Base-by-base conservation (phyloP, 176 grass and related monocot genomes). In the Musa troglodytarum region DNA sequence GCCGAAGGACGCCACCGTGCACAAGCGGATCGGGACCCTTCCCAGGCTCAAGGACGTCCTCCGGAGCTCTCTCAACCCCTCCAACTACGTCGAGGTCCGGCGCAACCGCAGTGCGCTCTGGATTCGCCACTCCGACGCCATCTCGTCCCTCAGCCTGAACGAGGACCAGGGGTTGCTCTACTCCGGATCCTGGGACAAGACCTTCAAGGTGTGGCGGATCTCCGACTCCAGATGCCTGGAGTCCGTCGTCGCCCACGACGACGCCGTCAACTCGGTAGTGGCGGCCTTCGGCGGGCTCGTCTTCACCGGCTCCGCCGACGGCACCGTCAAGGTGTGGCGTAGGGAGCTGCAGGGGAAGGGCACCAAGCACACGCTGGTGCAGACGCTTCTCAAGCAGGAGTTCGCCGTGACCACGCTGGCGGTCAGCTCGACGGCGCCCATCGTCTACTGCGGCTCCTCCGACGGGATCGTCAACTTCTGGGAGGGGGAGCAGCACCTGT, bases 131-230 rank as follows among this genome's bases (percentile, higher is more conserved):
- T 88, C 87, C 50, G 94, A 98, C 71, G 94, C 90, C 64, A 85
- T 98, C 25, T 98, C 94, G 1, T 93, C 88, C 80, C 84, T 98
- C 23, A 86, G 86, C 84, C 84, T 82, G 10, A 84, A 84, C 34
- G 86, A 96, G 17, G 55, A 74, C 34, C 78, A 82, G 63, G 82
- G 90, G 0, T 50, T 98, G 21, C 88, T 98, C 84, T 98, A 98
- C 82, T 98, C 94, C 7, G 94, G 88, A 0, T 98, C 94, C 0
- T 98, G 94, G 94, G 94, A 98, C 82, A 92, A 92, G 58, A 98
- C 94, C 72, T 93, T 93, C 86, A 98, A 98, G 86, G 86, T 98
- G 43, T 98, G 94, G 94, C 90, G 94, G 79, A 89, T 93, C 72
- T 68, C 71, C 65, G 94, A 98, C 75, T 93, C 88, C 49, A 90